Evolutionary conservation across 495 filamentous ascomycete species (phyloP), one percentile per base, ranked within the genome.

Genomic region (Trichoderma erinaceum): DNA sequence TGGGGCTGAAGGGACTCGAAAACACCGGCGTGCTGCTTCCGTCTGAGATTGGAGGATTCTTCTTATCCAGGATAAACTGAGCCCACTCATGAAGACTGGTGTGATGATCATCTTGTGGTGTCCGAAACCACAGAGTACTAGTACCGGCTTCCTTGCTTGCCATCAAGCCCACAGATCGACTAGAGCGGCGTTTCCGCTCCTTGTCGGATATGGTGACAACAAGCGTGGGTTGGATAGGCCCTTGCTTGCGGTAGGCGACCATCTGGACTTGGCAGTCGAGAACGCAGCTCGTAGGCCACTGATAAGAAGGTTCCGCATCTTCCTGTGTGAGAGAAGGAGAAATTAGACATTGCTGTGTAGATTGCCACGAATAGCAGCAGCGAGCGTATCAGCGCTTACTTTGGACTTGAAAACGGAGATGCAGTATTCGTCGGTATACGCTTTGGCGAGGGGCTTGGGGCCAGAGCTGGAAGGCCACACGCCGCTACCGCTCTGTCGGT

Each of bases 351-450:
- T 27, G 15, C 11, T 10, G 35, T 18, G 25, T n/a, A 41, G 10
- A 41, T n/a, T 15, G 66, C 48, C 32, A 32, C 18, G 50, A 52
- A 18, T 25, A 63, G 27, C 23, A 32, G 16, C 23, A 32, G 16
- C 32, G 21, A 38, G 66, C 27, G 16, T 21, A 68, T 41, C 25
- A 27, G 41, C 52, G 35, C 79, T 66, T 67, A 85, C 83, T 76
- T 82, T 84, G 69, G 77, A 74, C 72, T 86, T 86, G 75, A 85
- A 85, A 50, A 85, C 77, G 29, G 84, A 81, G 63, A 86, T 73
- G 66, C 75, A 85, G n/a, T 83, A 72, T 66, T 73, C 71, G 46
- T 82, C 77, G 21, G 74, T 63, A 2, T 68, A 65, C 21, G 67
- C 35, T 61, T 70, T 80, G 23, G 72, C 29, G 25, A 61, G 56